These are phyloP conservation scores for Pseudogymnoascus sp. DNA, from an alignment of 2,329 filamentous ascomycete species.

Conservation along the genomic window DNA sequence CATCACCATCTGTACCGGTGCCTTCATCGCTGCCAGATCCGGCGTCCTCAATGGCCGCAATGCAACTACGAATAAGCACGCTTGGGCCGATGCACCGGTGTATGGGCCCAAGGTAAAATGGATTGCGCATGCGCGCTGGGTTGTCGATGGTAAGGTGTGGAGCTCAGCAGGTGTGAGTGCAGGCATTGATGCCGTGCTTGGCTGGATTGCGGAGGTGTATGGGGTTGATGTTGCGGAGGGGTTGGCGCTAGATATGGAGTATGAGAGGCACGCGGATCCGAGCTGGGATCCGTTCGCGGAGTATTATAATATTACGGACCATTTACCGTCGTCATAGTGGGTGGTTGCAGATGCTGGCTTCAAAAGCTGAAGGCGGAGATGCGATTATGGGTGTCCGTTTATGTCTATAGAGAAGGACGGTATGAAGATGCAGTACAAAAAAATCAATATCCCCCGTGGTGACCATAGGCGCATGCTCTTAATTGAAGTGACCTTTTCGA, in stretches of 20 bases:
- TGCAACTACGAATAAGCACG: constrained; percentile 47
- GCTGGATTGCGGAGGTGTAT: constrained; percentile 3
- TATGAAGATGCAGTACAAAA: no score
- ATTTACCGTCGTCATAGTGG: not conserved
- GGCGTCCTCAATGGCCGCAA: constrained; percentile 42
- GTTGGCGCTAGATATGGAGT: constrained; percentile 1
- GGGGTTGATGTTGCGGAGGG: not conserved
- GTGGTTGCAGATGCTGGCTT: not conserved
- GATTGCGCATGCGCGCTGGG: constrained; percentile 44
- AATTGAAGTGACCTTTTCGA: not conserved
- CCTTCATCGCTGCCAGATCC: constrained; percentile 39
- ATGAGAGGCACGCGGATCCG: constrained; percentile 35
- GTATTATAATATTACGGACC: constrained; percentile 8
- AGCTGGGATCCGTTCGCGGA: constrained; percentile 49
- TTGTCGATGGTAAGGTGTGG: constrained; percentile 46
- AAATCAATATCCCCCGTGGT: not conserved
- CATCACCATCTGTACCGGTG: constrained; percentile 40
- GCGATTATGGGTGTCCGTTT: not conserved
- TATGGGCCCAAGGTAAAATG: constrained; percentile 37
- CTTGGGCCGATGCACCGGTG: constrained; percentile 29
- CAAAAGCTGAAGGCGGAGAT: not conserved
- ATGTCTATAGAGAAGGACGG: not conserved
- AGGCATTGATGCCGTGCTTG: constrained; percentile 29
- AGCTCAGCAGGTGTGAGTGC: constrained; percentile 45
- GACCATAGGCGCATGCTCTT: not conserved